Evolutionary conservation across 768 basidiomycete species (phyloP).

Genomic region (Xerocomellus intermedius): DNA sequence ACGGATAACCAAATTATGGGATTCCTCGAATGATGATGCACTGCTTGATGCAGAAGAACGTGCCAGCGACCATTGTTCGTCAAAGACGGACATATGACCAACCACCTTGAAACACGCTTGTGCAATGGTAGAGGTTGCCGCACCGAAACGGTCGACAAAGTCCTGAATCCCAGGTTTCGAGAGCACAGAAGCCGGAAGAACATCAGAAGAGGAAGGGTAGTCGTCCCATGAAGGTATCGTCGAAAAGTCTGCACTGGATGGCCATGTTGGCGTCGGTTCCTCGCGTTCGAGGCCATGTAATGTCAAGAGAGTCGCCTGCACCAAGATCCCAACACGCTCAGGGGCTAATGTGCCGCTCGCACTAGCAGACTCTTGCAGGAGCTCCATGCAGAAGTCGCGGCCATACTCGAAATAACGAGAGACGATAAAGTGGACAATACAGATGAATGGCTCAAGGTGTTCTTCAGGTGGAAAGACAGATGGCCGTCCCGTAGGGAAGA

Average conservation of each 20-base stretch:
- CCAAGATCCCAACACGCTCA: slow-evolving; percentile 71
- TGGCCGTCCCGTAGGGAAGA: slow-evolving; percentile 73
- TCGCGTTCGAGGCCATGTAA: slow-evolving; percentile 74
- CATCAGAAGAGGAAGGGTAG: slow-evolving; percentile 68
- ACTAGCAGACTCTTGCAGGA: slow-evolving; percentile 67
- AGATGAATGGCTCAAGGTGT: slow-evolving; percentile 71
- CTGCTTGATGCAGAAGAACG: slow-evolving; percentile 38
- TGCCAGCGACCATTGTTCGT: slow-evolving; percentile 75
- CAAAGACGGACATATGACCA: slow-evolving; percentile 78
- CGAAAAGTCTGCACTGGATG: slow-evolving; percentile 67
- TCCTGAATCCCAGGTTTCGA: slow-evolving; percentile 68
- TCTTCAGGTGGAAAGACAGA: slow-evolving; percentile 68
- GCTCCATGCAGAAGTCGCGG: slow-evolving; percentile 73
- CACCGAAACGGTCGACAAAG: slow-evolving; percentile 65
- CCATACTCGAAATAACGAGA: slow-evolving; percentile 85
- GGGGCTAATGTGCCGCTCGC: slow-evolving; percentile 53
- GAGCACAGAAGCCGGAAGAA: slow-evolving; percentile 52
- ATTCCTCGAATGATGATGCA: slow-evolving; percentile 63
- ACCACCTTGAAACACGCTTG: slow-evolving; percentile 59
- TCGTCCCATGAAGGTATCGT: slow-evolving; percentile 53
- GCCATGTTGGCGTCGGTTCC: slow-evolving; percentile 70
- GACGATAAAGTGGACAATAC: slow-evolving; percentile 78
- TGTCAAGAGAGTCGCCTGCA: slow-evolving; percentile 76
- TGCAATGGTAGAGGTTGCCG: slow-evolving; percentile 56
- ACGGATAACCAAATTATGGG: slow-evolving; percentile 63